Evolutionary conservation across 805 yeast genomes (phyloP), one percentile per base, ranked within the genome.

Genomic region (Yarrowia porcina): DNA sequence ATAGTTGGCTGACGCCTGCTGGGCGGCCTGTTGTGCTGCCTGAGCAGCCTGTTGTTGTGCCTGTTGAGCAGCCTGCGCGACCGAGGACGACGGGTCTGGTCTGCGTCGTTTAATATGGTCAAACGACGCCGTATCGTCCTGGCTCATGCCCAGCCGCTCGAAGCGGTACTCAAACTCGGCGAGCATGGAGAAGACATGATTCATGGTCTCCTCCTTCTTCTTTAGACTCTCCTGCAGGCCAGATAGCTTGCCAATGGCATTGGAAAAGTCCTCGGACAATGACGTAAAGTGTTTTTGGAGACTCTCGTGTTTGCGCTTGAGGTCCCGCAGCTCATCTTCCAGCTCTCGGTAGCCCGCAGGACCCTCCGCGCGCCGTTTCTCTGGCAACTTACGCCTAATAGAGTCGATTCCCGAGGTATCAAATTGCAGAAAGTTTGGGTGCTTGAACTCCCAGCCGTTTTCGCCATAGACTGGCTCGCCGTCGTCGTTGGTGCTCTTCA

Each of bases 391-490:
- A 50, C 97, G 77, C 70, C 89, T 90, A 71, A 94, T 94, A 67
- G 89, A 88, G 57, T 92, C 96, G 38, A 96, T 79, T 11, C 90
- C 84, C n/a, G 84, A 87, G 62, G 83, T 80, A 70, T 90, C 90
- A 73, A 89, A 86, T 33, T 83, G 82, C 67, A 82, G 82, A 74
- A 94, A 94, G 67, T 85, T 90, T 0, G 97, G 96, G 73, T 94
- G 98, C 71, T 86, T 85, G 77, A 94, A 93, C 73, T 93, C 97
- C 97, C 98, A 93, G 20, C 92, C 85, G 73, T 87, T 66, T 33
- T 67, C 69, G 25, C 42, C 39, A 36, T 50, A 63, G 13, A 63
- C 41, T 69, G 85, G 85, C 64, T 84, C 83, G 28, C 76, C 74
- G 54, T 71, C 71, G 57, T 77, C 81, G 68, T 81, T 82, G 64